These are phyloP conservation scores for Boletus subcaerulescens DNA, from an alignment of 768 basidiomycete genomes.

Conservation along the genomic window DNA sequence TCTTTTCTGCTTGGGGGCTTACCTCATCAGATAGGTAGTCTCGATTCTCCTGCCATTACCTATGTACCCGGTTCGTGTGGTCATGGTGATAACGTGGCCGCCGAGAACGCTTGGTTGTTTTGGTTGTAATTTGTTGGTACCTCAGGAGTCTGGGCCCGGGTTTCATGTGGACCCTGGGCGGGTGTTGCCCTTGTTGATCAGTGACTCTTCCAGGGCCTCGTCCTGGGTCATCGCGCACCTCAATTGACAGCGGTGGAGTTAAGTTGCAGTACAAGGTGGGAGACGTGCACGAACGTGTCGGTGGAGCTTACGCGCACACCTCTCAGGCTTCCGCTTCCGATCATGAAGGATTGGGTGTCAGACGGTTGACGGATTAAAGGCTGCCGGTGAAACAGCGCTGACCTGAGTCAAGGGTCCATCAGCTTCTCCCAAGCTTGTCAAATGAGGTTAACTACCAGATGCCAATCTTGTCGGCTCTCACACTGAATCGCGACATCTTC, in stretches of 20 bases:
- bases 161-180: slow-evolving; percentile 3
- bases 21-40: not conserved
- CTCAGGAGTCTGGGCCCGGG: not conserved
- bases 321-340: not conserved
- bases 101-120: too few relatives aligned
- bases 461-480: too few relatives aligned
- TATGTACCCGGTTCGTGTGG: not conserved
- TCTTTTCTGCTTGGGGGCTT: too few relatives aligned
- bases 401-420: not conserved
- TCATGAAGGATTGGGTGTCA: not conserved
- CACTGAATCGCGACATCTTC: not conserved
- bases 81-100: not conserved
- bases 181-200: not conserved
- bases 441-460: too few relatives aligned
- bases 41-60: too few relatives aligned
- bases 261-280: not conserved
- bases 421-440: slow-evolving; percentile 3
- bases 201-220: not conserved
- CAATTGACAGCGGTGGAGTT: not conserved
- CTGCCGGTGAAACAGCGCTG: not conserved
- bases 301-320: not conserved
- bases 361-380: not conserved
- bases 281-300: not conserved
- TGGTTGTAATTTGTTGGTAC: not conserved
- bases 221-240: not conserved